Evolutionary conservation across 768 basidiomycete genomes (phyloP), one percentile per base, ranked within the genome.

Genomic region (Mycena leptocephala): DNA sequence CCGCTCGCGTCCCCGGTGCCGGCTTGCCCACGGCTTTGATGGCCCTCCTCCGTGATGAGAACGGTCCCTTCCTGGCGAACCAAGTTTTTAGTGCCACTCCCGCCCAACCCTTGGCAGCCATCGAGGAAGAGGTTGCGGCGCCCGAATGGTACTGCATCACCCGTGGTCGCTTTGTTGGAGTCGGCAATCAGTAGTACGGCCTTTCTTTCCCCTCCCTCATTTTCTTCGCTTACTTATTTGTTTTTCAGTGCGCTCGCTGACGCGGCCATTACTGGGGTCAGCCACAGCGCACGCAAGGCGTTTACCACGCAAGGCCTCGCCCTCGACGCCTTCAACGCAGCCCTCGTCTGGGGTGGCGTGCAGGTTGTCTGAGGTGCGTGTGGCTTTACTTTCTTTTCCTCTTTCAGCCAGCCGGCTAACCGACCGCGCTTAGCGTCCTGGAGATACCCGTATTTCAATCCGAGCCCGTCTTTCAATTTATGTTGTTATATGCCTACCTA

Each of bases 291-390:
- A 9, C 32, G 62, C 62, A 63, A 63, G 41, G 62, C 62, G 14
- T 67, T 53, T 33, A 51, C 53, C 28, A 70, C 68, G 24, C 68
- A 70, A 28, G 26, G 18, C 20, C 28, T 56, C 2, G 56, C 68
- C 26, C 55, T 70, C 39, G 9, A 14, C 30, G 68, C 68, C 26
- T 70, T 70, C 33, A 28, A 55, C 16, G 14, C 56, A 9, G 67
- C 67, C 2, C 32, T 68, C 39, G 58, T 53, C 18, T 68, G 67
- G 67, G 67, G 67, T 16, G 67, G 67, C 22, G 48, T 68, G 3
- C 26, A 55, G 37, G 67, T 68, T n/a, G 53, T 37, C n/a, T 67
- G n/a, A 30, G n/a, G 37, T 37, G 11, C 53, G 48, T n/a, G n/a
- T n/a, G n/a, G n/a, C n/a, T 24, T 8, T 24, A 5, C n/a, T 30